Base-by-base conservation (phyloP, 257 asterid genomes). In the Gentiana straminea region DNA sequence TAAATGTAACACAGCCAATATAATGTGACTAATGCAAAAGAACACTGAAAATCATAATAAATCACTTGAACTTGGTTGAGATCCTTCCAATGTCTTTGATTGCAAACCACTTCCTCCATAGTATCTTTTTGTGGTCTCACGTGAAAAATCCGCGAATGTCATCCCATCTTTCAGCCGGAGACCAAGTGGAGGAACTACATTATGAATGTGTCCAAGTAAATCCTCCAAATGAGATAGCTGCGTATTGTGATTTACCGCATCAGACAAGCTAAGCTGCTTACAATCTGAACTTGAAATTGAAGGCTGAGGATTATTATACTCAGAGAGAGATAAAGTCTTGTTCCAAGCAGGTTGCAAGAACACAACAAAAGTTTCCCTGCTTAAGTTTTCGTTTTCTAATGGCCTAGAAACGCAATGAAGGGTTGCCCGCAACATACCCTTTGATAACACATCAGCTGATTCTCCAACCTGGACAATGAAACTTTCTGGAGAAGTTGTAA, bases 391-490 rank as follows among this genome's bases (percentile, higher is more conserved):
- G 62, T 70, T 49, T 62, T 70, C 64, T 1, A 34, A 13, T 6
- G 86, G 88, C 67, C 92, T 76, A 63, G 64, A 58, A 70, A 90
- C 94, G 35, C 94, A 72, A 55, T 90, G 96, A 70, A 90, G 94
- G 0, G 97, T 80, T 13, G 96, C 93, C 62, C 84, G 74, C 56
- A 90, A 94, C 80, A 67, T 79, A 62, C 97, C 97, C 52, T 77
- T 80, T 6, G 97, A 84, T 50, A 90, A 64, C 5, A 86, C 61
- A 64, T 86, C 93, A 0, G 93, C 97, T 7, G 95, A 70, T 71
- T 89, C 97, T 45, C 95, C 97, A 33, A 89, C 97, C 72, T 89
- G 97, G 73, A 86, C 76, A 2, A 89, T 89, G 66, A 82, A 70
- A 70, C 97, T 69, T 65, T 72, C 84, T 11, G 61, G 62, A 49